Base-by-base conservation (phyloP, 805 yeast species). In the Starmerella floris region DNA sequence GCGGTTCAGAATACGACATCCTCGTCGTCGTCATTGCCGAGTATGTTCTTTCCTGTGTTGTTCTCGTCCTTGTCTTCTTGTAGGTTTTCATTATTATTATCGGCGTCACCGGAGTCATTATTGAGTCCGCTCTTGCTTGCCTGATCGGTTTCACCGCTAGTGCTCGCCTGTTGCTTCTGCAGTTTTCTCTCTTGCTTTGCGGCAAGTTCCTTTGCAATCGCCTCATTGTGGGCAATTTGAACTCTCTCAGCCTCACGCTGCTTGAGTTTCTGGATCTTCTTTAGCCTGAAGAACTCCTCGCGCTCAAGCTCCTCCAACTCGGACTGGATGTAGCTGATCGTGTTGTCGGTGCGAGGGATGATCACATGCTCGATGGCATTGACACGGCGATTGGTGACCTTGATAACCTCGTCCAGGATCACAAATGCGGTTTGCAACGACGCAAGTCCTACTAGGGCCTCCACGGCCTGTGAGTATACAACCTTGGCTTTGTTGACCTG, bases 291-390 rank as follows among this genome's bases (percentile, higher is more conserved):
- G 60, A 88, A 88, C 65, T 88, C 98, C 66, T 88, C 98, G 73
- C 98, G 81, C 62, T 91, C 97, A 62, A 91, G 73, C 66, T 88
- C 98, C 64, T 91, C 98, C 59, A 88, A 73, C 64, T 88, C 98
- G 27, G 95, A 82, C 63, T 85, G 87, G 69, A 88, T 88, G 65
- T 88, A 76, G 41, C 72, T 67, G 57, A 88, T 88, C 23, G 98
- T 88, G 65, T 88, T 88, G 63, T 91, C 96, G 2, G 97, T 91
- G 65, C 97, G 76, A 53, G 98, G 98, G 48, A 88, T 88, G 56
- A 88, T 87, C 36, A 88, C 97, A 59, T 88, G 97, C 67, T 88
- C 98, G 63, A 88, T 88, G 49, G 98, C 97, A 62, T 88, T 88
- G 57, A 88, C 98, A 72, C 98, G 83, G 68, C 98, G 76, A 65